Conservation (phyloP, 1,284 basidiomycete genomes). For the Sporisorium scitamineum region DNA sequence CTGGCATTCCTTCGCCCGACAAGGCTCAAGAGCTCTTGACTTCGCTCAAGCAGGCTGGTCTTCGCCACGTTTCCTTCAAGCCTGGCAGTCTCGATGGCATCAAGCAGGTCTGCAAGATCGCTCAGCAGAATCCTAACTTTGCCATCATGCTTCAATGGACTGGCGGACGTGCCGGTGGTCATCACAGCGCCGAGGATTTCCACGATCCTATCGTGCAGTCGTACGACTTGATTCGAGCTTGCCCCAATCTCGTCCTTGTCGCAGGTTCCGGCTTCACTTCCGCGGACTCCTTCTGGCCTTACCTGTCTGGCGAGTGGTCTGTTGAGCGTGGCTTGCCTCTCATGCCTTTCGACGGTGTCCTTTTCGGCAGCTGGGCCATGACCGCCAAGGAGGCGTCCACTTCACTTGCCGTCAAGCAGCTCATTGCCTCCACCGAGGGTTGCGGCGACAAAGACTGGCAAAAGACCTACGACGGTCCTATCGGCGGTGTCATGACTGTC, state of each 20-base stretch:
- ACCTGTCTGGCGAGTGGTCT: slow-evolving; percentile 95
- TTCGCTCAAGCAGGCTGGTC: slow-evolving; percentile 80
- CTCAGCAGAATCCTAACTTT: slow-evolving; percentile 91
- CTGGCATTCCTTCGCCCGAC: slow-evolving; percentile 90
- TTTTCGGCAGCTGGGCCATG: slow-evolving; percentile 96
- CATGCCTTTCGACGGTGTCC: slow-evolving; percentile 96
- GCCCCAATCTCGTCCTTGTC: slow-evolving; percentile 89
- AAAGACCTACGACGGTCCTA: slow-evolving; percentile 85
- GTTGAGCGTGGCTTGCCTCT: slow-evolving; percentile 83
- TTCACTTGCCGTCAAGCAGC: slow-evolving; percentile 89
- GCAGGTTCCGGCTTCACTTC: slow-evolving; percentile 97
- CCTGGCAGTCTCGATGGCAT: slow-evolving; percentile 97
- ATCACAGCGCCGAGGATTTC: slow-evolving; percentile 98
- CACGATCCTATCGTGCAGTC: slow-evolving; percentile 93
- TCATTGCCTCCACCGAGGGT: slow-evolving; percentile 91
- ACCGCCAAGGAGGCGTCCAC: slow-evolving; percentile 98
- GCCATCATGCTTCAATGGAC: slow-evolving; percentile 99
- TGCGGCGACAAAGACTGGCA: slow-evolving; percentile 93
- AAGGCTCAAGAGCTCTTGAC: slow-evolving; percentile 92
- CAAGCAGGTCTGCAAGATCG: slow-evolving; percentile 73
- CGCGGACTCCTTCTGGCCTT: slow-evolving; percentile 95
- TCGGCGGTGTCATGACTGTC: slow-evolving; percentile 95
- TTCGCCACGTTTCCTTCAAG: slow-evolving; percentile 96
- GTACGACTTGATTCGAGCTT: slow-evolving; percentile 79
- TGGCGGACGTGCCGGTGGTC: slow-evolving; percentile 97